Conservation (phyloP, 2,329 filamentous ascomycete species). For the Verticillium albo-atrum region DNA sequence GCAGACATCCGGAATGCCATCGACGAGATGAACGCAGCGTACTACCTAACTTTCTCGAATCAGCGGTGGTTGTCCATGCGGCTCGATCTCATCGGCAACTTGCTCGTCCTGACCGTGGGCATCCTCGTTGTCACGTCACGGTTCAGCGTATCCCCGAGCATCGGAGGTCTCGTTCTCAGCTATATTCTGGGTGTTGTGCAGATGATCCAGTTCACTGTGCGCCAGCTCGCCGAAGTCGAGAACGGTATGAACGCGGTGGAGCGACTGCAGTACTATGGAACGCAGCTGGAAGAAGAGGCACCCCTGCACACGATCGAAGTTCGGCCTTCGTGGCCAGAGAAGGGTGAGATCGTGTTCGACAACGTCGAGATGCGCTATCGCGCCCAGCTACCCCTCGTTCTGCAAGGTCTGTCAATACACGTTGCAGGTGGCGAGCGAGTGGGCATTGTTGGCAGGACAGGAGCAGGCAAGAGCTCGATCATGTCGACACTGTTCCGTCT, state of each 20-base stretch:
- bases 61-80: constrained; percentile 89
- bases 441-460: constrained; percentile 76
- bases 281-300: constrained; percentile 81
- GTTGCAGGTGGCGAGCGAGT: constrained; percentile 73
- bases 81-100: constrained; percentile 77
- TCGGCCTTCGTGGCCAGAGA: constrained; percentile 74
- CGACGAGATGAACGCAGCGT: constrained; percentile 89
- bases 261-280: constrained; percentile 85
- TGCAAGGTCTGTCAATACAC: constrained; percentile 67
- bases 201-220: constrained; percentile 93
- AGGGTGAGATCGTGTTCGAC: constrained; percentile 74
- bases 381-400: constrained; percentile 64
- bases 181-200: constrained; percentile 93
- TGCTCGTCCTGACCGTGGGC: constrained; percentile 81
- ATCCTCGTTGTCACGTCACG: constrained; percentile 90
- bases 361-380: constrained; percentile 78
- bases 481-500: constrained; percentile 80
- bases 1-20: constrained; percentile 65
- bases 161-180: constrained; percentile 80
- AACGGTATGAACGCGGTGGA: constrained; percentile 98
- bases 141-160: constrained; percentile 80
- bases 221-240: constrained; percentile 91
- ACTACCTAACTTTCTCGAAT: constrained; percentile 93
- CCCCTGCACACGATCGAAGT: constrained; percentile 74
- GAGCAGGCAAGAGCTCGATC: constrained; percentile 78